Evolutionary conservation across 495 filamentous ascomycete species (phyloP), one percentile per base, ranked within the genome.

Genomic region (Umbilicaria muhlenbergii): DNA sequence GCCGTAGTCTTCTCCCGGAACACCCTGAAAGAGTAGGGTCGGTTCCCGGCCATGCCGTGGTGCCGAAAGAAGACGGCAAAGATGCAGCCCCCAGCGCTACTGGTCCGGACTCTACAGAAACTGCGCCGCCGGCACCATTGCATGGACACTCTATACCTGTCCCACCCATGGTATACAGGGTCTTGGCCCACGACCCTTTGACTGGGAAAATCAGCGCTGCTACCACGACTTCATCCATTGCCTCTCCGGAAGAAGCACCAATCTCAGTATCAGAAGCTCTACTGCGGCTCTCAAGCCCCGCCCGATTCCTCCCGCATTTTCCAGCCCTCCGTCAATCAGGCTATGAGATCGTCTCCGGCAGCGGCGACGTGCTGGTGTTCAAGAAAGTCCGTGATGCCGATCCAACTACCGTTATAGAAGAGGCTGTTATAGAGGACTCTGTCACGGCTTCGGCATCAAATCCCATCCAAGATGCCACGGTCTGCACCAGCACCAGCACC

Each of bases 301-400:
- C 78, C 16, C 78, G 77, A 45, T 91, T 88, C 56, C 64, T 86
- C 32, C 72, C 81, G 0, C 70, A 84, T 44, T 77, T 88, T 38
- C 64, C 63, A 2, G 59, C 67, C 13, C 70, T 91, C 47, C 67
- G 79, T 49, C 58, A 66, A 11, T 67, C 80, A 34, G 84, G 83
- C 2, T 88, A 80, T 48, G 80, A 83, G 41, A 81, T 88, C 43
- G 73, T 80, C 10, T 77, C 77, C 3, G 81, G 80, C 6, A 68
- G 71, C 43, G 73, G 70, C 5, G 73, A 88, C 53, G 67, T 88
- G 7, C 67, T 88, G 14, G 73, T 91, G 0, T 86, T 88, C 51
- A 73, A 73, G 44, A 80, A 83, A 51, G 58, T 69, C 11, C 56
- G 63, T 12, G 61, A 61, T 10, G 42, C 48, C 21, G 41, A 40